phyloP scores from a whole-genome alignment of 2,329 filamentous ascomycete genomes.

The Fusarium sulawesiense region DNA sequence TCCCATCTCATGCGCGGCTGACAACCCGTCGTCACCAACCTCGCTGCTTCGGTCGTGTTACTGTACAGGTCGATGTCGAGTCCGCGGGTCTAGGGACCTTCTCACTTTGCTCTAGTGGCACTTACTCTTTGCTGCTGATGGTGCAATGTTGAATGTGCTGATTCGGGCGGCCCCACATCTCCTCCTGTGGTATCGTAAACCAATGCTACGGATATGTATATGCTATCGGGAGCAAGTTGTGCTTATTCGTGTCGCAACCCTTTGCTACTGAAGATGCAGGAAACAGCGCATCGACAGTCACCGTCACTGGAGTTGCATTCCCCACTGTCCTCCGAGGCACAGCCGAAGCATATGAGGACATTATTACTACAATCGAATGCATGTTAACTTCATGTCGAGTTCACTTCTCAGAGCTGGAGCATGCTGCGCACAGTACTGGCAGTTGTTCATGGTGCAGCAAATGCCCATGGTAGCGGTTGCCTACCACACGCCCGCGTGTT shows the following conservation, averaged over 20 bases:
- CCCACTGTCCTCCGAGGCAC: slow-evolving; percentile 39
- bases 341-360: slow-evolving; percentile 42
- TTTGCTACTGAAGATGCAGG: slow-evolving; percentile 24
- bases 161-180: slow-evolving; percentile 2
- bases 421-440: slow-evolving; percentile 10
- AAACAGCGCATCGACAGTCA: slow-evolving; percentile 39
- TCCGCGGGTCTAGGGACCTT: slow-evolving; percentile 26
- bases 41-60: slow-evolving; percentile 26
- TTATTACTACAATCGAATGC: slow-evolving; percentile 16
- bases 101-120: slow-evolving; percentile 37
- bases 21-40: slow-evolving; percentile 40
- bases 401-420: slow-evolving; percentile 8
- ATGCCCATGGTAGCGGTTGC: slow-evolving; percentile 25
- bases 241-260: slow-evolving; percentile 2
- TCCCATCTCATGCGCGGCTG: slow-evolving; percentile 41
- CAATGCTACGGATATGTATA: background rate
- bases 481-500: slow-evolving; percentile 21
- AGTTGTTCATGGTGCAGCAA: slow-evolving; percentile 20
- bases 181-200: slow-evolving; percentile 2
- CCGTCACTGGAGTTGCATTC: slow-evolving; percentile 22
- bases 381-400: slow-evolving; percentile 16
- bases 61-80: slow-evolving; percentile 31
- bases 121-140: background rate
- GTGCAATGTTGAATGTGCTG: slow-evolving; percentile 10
- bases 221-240: slow-evolving; percentile 10